Conservation (phyloP, 495 filamentous ascomycete species). For the Xylaria curta region DNA sequence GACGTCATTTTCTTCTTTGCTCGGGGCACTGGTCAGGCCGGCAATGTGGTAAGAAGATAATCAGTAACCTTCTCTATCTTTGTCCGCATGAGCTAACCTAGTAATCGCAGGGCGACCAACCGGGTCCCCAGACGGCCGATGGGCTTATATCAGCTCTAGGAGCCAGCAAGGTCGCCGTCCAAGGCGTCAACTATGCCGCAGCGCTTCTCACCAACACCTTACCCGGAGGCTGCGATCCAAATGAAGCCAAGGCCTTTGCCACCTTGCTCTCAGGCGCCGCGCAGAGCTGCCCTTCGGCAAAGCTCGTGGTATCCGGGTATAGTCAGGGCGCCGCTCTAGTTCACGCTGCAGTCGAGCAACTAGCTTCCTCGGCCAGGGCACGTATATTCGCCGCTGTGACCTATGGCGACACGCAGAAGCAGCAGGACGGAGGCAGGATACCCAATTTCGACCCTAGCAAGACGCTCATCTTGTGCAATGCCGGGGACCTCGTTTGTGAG, state of each 20-base stretch:
- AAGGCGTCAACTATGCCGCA: slow-evolving; percentile 15
- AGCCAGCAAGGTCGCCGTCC: slow-evolving; percentile 4
- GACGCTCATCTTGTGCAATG: slow-evolving; percentile 58
- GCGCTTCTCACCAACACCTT: slow-evolving; percentile 24
- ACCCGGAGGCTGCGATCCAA: slow-evolving; percentile 8
- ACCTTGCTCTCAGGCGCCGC: slow-evolving; percentile 1
- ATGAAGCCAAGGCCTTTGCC: slow-evolving; percentile 14
- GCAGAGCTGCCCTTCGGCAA: slow-evolving; percentile 8
- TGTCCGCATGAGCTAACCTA: neutral
- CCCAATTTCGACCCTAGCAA: slow-evolving; percentile 52
- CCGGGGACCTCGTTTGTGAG: slow-evolving; percentile 58
- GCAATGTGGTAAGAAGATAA: slow-evolving; percentile 48
- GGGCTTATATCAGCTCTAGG: slow-evolving; percentile 1
- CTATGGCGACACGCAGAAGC: slow-evolving; percentile 54
- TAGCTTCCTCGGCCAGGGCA: slow-evolving; percentile 42
- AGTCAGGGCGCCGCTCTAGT: slow-evolving; percentile 55
- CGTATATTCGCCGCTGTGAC: slow-evolving; percentile 53
- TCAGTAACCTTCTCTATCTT: neutral
- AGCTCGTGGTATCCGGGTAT: slow-evolving; percentile 23
- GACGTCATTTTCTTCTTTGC: slow-evolving; percentile 48
- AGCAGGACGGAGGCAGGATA: slow-evolving; percentile 49
- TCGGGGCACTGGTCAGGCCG: slow-evolving; percentile 49
- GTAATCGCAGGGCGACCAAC: neutral
- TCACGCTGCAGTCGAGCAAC: slow-evolving; percentile 45
- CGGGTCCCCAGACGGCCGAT: slow-evolving; percentile 2